These are phyloP conservation scores for Coemansia brasiliensis DNA, from an alignment of 192 early-diverging fungal genomes.

Conservation along the genomic window DNA sequence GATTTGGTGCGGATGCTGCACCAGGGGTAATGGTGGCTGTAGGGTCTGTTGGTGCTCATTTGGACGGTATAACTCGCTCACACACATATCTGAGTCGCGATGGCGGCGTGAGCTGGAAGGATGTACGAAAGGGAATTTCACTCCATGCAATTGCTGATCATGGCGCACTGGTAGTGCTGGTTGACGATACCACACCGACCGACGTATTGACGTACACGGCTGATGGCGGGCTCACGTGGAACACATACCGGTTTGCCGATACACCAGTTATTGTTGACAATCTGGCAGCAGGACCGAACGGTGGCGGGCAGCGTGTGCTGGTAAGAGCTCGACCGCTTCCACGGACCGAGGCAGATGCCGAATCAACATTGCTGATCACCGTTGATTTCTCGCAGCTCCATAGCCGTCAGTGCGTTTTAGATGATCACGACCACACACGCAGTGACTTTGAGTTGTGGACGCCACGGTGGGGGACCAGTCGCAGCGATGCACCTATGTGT, in stretches of 20 bases:
- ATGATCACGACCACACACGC: slow-evolving; percentile 54
- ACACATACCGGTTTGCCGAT: slow-evolving; percentile 55
- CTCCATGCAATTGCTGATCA: slow-evolving; percentile 90
- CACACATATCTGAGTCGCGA: slow-evolving; percentile 83
- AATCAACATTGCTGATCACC: slow-evolving; percentile 39
- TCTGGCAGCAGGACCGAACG: slow-evolving; percentile 64
- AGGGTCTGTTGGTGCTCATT: slow-evolving; percentile 75
- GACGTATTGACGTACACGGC: slow-evolving; percentile 69
- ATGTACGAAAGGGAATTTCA: slow-evolving; percentile 65
- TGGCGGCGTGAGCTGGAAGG: slow-evolving; percentile 81
- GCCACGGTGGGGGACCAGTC: slow-evolving; percentile 31
- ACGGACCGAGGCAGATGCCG: slow-evolving; percentile 14
- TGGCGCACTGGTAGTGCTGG: slow-evolving; percentile 78
- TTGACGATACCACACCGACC: slow-evolving; percentile 71
- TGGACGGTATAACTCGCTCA: slow-evolving; percentile 62
- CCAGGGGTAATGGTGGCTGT: slow-evolving; percentile 87
- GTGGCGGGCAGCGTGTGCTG: slow-evolving; percentile 72
- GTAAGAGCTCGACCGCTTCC: slow-evolving; percentile 61
- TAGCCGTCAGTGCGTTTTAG: slow-evolving; percentile 51
- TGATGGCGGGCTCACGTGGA: slow-evolving; percentile 81
- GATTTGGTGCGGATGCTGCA: slow-evolving; percentile 70
- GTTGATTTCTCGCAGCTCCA: slow-evolving; percentile 63
- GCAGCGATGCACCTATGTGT: slow-evolving; percentile 66
- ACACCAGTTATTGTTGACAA: slow-evolving; percentile 56
- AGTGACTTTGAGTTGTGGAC: slow-evolving; percentile 92